Conservation (phyloP, 2,329 filamentous ascomycete species). For the Falciphora oryzae region DNA sequence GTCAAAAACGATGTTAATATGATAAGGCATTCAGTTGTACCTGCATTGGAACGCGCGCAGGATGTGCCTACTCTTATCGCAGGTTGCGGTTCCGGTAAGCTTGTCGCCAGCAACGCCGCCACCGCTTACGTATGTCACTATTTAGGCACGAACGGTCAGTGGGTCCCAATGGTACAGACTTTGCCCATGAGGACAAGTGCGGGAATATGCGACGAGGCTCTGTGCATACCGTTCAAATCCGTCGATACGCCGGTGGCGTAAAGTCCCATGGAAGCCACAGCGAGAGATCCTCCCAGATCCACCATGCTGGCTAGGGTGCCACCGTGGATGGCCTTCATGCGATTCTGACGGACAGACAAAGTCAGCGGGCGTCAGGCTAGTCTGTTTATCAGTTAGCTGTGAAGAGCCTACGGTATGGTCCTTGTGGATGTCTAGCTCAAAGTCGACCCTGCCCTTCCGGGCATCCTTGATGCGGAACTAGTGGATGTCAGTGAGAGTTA, state of each 20-base stretch:
- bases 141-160: background rate
- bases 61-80: constrained; percentile 51
- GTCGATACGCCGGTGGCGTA: constrained; percentile 61
- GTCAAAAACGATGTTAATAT: background rate
- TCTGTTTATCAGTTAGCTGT: background rate
- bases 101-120: constrained; percentile 53
- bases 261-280: constrained; percentile 57
- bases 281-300: constrained; percentile 59
- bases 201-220: background rate
- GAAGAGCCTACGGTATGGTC: constrained; percentile 62
- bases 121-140: constrained; percentile 58
- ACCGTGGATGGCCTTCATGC: constrained; percentile 69
- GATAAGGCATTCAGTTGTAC: background rate
- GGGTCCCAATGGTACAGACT: background rate
- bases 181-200: background rate
- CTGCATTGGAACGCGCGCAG: background rate
- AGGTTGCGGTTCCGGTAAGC: constrained; percentile 49
- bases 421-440: constrained; percentile 68
- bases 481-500: background rate
- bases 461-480: constrained; percentile 65
- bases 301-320: constrained; percentile 74
- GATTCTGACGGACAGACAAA: constrained; percentile 49
- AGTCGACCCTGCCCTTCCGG: constrained; percentile 61
- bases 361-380: background rate
- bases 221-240: constrained; percentile 50